phyloP scores from a whole-genome alignment of 2,329 filamentous ascomycete genomes.

The Pseudopyricularia javanii region DNA sequence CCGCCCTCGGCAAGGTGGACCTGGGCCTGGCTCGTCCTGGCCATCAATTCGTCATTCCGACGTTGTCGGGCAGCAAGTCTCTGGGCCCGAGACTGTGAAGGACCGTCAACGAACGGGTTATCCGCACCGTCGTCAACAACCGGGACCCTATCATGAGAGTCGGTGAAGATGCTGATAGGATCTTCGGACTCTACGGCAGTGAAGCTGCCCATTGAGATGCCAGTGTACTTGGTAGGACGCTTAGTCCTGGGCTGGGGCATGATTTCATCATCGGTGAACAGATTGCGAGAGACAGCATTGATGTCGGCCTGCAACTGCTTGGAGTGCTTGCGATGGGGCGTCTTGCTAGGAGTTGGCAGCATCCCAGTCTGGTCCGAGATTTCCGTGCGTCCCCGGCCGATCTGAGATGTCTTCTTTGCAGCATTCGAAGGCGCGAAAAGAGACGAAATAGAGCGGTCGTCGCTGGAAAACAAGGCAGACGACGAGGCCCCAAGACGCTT shows the following conservation, averaged over 20 bases:
- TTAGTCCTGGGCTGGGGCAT: constrained; percentile 45
- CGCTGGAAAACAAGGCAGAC: constrained; percentile 28
- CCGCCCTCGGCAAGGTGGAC: neutral
- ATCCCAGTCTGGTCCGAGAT: constrained; percentile 28
- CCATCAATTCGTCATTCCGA: neutral
- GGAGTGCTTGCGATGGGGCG: constrained; percentile 50
- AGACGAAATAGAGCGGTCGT: constrained; percentile 27
- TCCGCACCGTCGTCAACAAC: constrained; percentile 50
- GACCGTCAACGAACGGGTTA: constrained; percentile 58
- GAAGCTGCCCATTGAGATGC: constrained; percentile 45
- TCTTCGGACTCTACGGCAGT: constrained; percentile 40
- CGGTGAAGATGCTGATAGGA: constrained; percentile 63
- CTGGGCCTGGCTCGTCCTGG: neutral
- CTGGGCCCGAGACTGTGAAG: constrained; percentile 1
- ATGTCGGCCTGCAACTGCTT: constrained; percentile 38
- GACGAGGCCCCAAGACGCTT: constrained; percentile 37
- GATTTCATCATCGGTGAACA: constrained; percentile 49
- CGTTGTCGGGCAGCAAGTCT: neutral
- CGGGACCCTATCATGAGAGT: constrained; percentile 67
- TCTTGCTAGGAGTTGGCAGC: constrained; percentile 70
- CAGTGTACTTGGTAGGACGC: constrained; percentile 43
- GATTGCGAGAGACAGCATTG: constrained; percentile 42
- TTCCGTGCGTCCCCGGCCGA: constrained; percentile 15
- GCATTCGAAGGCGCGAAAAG: constrained; percentile 21
- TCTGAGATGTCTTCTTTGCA: constrained; percentile 1